A percentile compares a stretch with the other conserved stretches of the same genome.
These are phyloP conservation scores for Eucalyptus sp. DNA, from an alignment of 345 rosid genomes.

Conservation along the genomic window DNA sequence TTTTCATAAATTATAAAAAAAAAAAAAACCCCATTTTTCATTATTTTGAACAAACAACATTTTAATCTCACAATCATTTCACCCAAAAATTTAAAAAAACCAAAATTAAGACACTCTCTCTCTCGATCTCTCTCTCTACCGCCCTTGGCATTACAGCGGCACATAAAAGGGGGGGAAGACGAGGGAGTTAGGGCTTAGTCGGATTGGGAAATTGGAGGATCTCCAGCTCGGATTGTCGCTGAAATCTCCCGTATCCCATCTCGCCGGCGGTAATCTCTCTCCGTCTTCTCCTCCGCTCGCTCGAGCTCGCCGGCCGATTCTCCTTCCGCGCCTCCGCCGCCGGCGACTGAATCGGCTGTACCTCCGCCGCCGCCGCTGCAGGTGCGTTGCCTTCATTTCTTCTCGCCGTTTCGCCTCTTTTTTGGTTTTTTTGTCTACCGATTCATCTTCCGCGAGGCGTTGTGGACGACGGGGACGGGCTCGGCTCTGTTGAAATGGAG, in stretches of 20 bases:
- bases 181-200: not conserved
- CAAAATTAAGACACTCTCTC: not conserved
- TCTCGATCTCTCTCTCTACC: not conserved
- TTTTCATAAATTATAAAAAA: too few relatives aligned
- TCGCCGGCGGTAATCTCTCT: not conserved
- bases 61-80: not conserved
- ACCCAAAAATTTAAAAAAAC: not conserved
- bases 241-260: not conserved
- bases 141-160: not conserved
- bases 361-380: not conserved
- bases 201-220: not conserved
- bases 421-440: not conserved
- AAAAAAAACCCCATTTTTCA: too few relatives aligned
- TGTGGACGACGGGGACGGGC: not conserved
- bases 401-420: not conserved
- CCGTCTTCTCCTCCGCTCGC: not conserved
- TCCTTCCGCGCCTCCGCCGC: not conserved
- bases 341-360: not conserved
- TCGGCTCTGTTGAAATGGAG: not conserved
- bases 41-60: not conserved
- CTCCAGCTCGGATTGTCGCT: not conserved
- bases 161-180: not conserved
- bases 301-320: not conserved
- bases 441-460: not conserved
- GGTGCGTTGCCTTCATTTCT: not conserved